Evolutionary conservation across 1,139 yeast species (phyloP).

Genomic region (Saccharomyces hybrid): DNA sequence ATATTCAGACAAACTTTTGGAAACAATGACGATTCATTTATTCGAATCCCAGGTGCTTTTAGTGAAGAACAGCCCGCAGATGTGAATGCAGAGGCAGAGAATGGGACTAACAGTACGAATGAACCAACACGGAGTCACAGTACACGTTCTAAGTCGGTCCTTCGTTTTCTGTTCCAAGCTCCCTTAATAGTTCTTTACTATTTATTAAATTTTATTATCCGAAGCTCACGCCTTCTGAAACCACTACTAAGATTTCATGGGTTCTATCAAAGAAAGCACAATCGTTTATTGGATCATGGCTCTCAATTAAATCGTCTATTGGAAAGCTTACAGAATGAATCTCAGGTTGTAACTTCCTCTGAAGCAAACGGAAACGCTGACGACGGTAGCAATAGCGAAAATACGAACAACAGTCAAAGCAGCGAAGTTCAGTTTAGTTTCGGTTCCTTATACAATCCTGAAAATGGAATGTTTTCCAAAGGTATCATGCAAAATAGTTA

Average conservation of each 20-base stretch:
- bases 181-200: conserved; percentile 23
- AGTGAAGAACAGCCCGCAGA: conserved; percentile 5
- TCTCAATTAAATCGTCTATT: conserved; percentile 14
- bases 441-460: conserved; percentile 21
- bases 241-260: conserved; percentile 18
- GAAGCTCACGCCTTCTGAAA: conserved; percentile 12
- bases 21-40: conserved; percentile 9
- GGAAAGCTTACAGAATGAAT: conserved; percentile 15
- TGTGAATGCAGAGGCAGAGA: neutral
- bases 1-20: conserved; percentile 11
- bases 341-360: conserved; percentile 1
- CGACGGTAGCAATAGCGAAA: neutral
- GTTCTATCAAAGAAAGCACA: conserved; percentile 19
- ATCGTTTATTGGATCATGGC: conserved; percentile 11
- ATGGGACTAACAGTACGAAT: neutral
- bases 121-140: neutral
- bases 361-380: neutral
- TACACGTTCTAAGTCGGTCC: neutral
- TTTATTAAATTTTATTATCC: conserved; percentile 11
- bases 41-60: conserved; percentile 15
- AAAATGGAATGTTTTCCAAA: conserved; percentile 15
- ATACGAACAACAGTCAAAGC: neutral
- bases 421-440: conserved; percentile 12
- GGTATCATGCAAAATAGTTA: conserved; percentile 22
- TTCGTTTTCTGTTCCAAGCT: conserved; percentile 6